Evolutionary conservation across 129 eudicot genomes (phyloP).

Genomic region (Artemisia tridentata): DNA sequence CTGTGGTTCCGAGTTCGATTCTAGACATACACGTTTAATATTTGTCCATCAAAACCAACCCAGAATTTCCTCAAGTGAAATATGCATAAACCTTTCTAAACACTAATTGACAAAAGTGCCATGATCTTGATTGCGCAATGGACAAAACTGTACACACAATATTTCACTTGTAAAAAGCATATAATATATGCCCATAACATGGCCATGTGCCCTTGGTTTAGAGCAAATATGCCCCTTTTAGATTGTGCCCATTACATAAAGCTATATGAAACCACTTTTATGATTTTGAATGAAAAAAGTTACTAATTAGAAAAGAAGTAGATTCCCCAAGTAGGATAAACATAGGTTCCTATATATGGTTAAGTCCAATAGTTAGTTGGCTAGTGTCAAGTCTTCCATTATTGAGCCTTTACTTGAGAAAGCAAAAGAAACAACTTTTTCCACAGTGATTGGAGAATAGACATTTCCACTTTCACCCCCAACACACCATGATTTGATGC

Average conservation of each 20-base stretch:
- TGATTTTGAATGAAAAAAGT: background rate
- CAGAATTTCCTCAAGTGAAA: background rate
- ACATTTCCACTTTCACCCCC: slow-evolving; percentile 32
- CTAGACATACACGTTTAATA: too few relatives aligned
- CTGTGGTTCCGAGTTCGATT: too few relatives aligned
- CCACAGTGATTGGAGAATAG: slow-evolving; percentile 46
- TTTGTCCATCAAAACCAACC: too few relatives aligned
- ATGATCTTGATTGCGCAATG: slow-evolving; percentile 20
- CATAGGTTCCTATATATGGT: slow-evolving; percentile 47
- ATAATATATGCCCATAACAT: slow-evolving; percentile 40
- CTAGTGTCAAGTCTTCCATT: slow-evolving; percentile 42
- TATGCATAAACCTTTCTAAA: slow-evolving; percentile 1
- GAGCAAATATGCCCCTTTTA: slow-evolving; percentile 31
- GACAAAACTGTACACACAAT: slow-evolving; percentile 31
- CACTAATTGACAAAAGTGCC: slow-evolving; percentile 5
- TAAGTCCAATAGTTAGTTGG: slow-evolving; percentile 41
- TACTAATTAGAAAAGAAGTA: slow-evolving; percentile 9
- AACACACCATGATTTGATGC: slow-evolving; percentile 39
- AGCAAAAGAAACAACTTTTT: slow-evolving; percentile 46
- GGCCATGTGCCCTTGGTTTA: slow-evolving; percentile 25
- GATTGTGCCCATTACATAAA: slow-evolving; percentile 36
- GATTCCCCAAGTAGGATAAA: slow-evolving; percentile 33
- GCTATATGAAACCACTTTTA: slow-evolving; percentile 21
- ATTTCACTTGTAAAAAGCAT: slow-evolving; percentile 33
- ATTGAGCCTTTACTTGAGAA: slow-evolving; percentile 46